Base-by-base conservation (phyloP, 2,329 filamentous ascomycete genomes). In the Diplodia mutila region DNA sequence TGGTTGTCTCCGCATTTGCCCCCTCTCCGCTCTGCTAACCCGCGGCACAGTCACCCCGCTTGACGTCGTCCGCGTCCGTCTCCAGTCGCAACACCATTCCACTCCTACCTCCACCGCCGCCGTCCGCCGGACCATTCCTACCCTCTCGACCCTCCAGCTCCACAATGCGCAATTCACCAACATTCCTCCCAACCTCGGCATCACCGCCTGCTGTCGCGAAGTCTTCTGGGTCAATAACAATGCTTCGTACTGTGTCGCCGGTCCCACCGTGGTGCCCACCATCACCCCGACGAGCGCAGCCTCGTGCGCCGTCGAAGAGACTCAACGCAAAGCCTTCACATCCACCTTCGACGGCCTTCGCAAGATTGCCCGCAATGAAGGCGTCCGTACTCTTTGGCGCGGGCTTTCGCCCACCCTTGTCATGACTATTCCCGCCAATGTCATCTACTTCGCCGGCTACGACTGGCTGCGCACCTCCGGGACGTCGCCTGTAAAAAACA, bases 371-470 rank as follows among this genome's bases (percentile, higher is more conserved):
- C 89, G 92, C 57, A 93, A 98, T 76, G 95, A 99, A 81, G 95
- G 95, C 1, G 75, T 93, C 14, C 86, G 87, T 29, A 95, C 94
- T 1, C 81, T 99, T 42, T 99, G 95, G 94, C 87, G 95, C 69
- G 95, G 95, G 0, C 83, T 99, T 5, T 96, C 92, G n/a, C 94
- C 95, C 0, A 99, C 95, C 0, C 82, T 99, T 25, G 86, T 93
- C 71, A 99, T 99, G 95, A 90, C 93, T 0, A 87, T 99, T 6
- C 95, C 95, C 0, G 93, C 90, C 29, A 99, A 99, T 77, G 95
- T 99, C 72, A 98, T 99, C 71, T 99, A 99, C 80, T 97, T 98
- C 75, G 96, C 95, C 14, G 95, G 95, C 48, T 99, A 99, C 79
- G 95, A 99, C 76, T 97, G 93, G 91, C 79, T 99, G 68, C 89